Percentiles rank a stretch among this genome's conserved stretches.
These are phyloP conservation scores for Malassezia pachydermatis DNA, from an alignment of 1,284 basidiomycete genomes.

Conservation along the genomic window DNA sequence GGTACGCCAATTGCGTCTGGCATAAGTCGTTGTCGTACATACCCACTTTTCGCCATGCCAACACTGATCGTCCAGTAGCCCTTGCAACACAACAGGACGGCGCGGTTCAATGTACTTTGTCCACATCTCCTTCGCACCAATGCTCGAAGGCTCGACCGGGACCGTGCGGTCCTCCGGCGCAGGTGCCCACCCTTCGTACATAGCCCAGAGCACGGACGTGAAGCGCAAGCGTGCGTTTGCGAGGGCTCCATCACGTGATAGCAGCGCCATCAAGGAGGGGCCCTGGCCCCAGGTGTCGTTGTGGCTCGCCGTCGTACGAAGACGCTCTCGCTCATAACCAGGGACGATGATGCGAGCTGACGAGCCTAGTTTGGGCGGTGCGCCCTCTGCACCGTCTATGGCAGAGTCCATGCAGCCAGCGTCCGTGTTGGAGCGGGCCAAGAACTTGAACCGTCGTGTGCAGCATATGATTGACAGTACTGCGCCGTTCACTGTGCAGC, in stretches of 20 bases:
- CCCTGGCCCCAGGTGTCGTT: no score
- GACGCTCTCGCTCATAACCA: neutral
- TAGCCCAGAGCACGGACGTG: no score
- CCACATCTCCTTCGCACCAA: conserved; percentile 34
- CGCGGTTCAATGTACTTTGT: conserved; percentile 28
- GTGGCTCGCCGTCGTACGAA: neutral
- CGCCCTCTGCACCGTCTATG: neutral
- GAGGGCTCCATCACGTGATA: no score
- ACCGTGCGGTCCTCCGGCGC: neutral
- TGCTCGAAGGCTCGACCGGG: conserved; percentile 8
- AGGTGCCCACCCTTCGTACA: conserved; percentile 16
- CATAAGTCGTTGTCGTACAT: conserved; percentile 11
- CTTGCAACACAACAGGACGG: conserved; percentile 37
- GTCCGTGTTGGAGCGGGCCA: no score
- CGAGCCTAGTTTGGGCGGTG: no score
- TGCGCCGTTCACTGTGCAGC: conserved; percentile 75
- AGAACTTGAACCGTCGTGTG: conserved; percentile 4
- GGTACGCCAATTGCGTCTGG: conserved; percentile 31
- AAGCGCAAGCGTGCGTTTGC: no score
- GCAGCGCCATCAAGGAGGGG: no score
- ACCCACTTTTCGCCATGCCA: conserved; percentile 36
- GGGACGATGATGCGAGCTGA: conserved; percentile 18
- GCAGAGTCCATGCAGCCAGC: neutral
- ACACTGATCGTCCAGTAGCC: conserved; percentile 23
- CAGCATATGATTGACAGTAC: conserved; percentile 60